A percentile compares a stretch with the other conserved stretches of the same genome.
phyloP scores from a whole-genome alignment of 352 stramenopile species.

The Pythium dissotocum region DNA sequence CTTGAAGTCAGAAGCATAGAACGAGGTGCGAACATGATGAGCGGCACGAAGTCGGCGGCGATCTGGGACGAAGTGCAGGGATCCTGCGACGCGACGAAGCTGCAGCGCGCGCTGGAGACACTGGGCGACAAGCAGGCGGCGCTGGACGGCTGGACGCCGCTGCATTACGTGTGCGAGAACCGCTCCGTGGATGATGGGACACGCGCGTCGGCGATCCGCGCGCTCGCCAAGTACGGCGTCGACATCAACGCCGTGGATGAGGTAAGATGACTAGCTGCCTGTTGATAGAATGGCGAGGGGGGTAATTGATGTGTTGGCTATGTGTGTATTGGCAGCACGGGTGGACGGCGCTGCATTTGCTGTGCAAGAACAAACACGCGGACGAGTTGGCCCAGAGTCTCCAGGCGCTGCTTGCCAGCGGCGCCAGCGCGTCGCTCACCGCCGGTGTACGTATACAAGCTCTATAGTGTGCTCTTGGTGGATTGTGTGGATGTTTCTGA shows the following conservation, averaged over 20 bases:
- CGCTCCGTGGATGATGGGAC: constrained; percentile 38
- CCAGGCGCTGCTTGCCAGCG: constrained; percentile 20
- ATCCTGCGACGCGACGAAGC: constrained; percentile 39
- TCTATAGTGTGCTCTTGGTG: background rate
- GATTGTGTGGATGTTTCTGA: background rate
- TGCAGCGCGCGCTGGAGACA: constrained; percentile 36
- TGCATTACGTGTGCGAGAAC: constrained; percentile 79
- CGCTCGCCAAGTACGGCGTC: constrained; percentile 42
- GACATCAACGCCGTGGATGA: constrained; percentile 67
- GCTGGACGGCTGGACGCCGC: constrained; percentile 76
- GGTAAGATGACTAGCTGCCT: constrained; percentile 25
- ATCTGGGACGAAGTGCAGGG: constrained; percentile 78
- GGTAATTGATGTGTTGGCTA: background rate
- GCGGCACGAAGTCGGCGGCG: constrained; percentile 30
- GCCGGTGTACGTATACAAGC: constrained; percentile 24
- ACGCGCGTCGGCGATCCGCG: constrained; percentile 41
- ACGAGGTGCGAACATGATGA: constrained; percentile 16
- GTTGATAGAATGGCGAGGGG: background rate
- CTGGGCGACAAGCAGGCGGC: constrained; percentile 16
- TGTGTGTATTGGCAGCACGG: constrained; percentile 40
- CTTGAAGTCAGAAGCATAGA: constrained; percentile 10
- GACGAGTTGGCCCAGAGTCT: constrained; percentile 18
- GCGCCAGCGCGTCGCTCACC: constrained; percentile 15
- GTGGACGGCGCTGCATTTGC: constrained; percentile 68
- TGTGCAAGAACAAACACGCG: constrained; percentile 41